Evolutionary conservation across 345 rosid genomes (phyloP).

Genomic region (Lumnitzera racemosa): DNA sequence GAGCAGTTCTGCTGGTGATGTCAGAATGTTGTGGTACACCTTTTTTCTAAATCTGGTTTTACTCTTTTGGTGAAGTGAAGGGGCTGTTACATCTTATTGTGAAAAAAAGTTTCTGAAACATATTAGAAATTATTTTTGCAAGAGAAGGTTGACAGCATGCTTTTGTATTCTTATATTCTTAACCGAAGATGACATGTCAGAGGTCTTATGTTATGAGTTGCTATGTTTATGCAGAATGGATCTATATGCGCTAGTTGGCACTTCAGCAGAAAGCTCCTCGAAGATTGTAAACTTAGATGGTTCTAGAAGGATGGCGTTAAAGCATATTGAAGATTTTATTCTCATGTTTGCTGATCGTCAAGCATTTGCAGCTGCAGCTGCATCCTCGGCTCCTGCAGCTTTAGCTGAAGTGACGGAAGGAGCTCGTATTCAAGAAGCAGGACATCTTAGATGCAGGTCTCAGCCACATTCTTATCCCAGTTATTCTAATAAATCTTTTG

Average conservation of each 20-base stretch:
- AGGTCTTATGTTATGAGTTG: background rate
- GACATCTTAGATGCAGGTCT: slow-evolving; percentile 93
- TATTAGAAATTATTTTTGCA: too few relatives aligned
- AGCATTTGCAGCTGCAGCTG: slow-evolving; percentile 57
- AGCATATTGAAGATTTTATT: slow-evolving; percentile 63
- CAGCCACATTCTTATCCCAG: background rate
- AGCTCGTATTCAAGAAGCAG: slow-evolving; percentile 92
- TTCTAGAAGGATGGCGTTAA: slow-evolving; percentile 70
- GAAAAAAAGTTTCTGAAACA: too few relatives aligned
- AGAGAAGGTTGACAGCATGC: too few relatives aligned
- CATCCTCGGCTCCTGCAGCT: slow-evolving; percentile 72
- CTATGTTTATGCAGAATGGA: slow-evolving; percentile 52
- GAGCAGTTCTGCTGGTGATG: too few relatives aligned
- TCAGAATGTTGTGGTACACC: too few relatives aligned
- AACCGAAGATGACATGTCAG: background rate
- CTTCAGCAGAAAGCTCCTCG: slow-evolving; percentile 57
- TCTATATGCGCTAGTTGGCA: slow-evolving; percentile 53
- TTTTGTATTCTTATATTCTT: too few relatives aligned
- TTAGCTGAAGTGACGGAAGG: slow-evolving; percentile 79
- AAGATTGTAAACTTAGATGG: slow-evolving; percentile 72
- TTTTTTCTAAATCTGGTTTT: too few relatives aligned
- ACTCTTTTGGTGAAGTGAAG: too few relatives aligned
- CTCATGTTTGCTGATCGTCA: slow-evolving; percentile 57
- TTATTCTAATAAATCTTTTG: background rate
- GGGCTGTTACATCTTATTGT: too few relatives aligned